These are phyloP conservation scores for Naganishia antarctica DNA, from an alignment of 768 basidiomycete species.

Conservation along the genomic window DNA sequence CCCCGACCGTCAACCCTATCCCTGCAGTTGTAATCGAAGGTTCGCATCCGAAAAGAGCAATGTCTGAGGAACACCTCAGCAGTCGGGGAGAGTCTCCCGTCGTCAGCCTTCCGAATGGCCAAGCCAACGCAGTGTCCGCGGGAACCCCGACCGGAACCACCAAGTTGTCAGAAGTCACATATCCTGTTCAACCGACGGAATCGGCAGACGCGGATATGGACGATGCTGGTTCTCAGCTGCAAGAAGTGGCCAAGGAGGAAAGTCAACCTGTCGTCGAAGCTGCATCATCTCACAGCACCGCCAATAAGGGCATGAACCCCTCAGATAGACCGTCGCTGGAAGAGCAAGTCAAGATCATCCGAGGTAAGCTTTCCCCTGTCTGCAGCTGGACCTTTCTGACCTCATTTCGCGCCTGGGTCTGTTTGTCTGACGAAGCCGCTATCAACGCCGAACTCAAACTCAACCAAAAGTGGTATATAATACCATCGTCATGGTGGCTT, in stretches of 20 bases:
- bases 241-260: not conserved
- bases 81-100: slow-evolving; percentile 22
- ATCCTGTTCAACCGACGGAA: not conserved
- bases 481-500: slow-evolving; percentile 26
- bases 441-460: slow-evolving; percentile 12
- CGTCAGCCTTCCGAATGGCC: slow-evolving; percentile 18
- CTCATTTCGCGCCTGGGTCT: too few relatives aligned
- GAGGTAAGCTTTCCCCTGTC: slow-evolving; percentile 1
- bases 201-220: slow-evolving; percentile 5
- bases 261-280: not conserved
- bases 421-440: too few relatives aligned
- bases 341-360: slow-evolving; percentile 20
- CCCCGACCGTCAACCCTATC: not conserved
- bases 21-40: slow-evolving; percentile 10
- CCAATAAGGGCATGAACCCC: not conserved
- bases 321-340: slow-evolving; percentile 13
- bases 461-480: slow-evolving; percentile 24
- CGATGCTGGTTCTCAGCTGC: not conserved
- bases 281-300: not conserved
- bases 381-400: too few relatives aligned
- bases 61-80: slow-evolving; percentile 28
- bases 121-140: not conserved
- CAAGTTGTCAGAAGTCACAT: not conserved
- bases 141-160: not conserved
- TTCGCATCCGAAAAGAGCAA: slow-evolving; percentile 24